Evolutionary conservation across 495 filamentous ascomycete genomes (phyloP).

Genomic region (Talaromyces trachyspermus): DNA sequence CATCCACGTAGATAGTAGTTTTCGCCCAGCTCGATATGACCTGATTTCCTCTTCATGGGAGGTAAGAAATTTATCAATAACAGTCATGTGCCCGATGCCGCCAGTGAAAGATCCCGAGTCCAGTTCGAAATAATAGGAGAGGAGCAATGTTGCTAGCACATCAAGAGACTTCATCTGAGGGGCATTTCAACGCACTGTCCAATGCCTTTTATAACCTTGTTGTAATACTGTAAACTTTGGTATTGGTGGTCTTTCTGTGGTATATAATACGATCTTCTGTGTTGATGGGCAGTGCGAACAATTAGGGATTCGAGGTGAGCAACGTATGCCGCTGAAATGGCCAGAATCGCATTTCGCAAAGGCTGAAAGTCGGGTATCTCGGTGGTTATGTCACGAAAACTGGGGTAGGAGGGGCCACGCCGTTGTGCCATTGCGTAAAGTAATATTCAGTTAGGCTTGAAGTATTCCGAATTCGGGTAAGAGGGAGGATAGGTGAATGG

Average conservation of each 20-base stretch:
- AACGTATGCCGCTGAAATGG: slow-evolving; percentile 1
- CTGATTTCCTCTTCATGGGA: not conserved
- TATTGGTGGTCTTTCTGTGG: slow-evolving; percentile 7
- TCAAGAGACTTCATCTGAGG: not conserved
- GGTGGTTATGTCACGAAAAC: not conserved
- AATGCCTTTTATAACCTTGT: slow-evolving; percentile 2
- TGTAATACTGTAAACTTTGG: slow-evolving; percentile 5
- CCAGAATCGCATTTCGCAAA: not conserved
- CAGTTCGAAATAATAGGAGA: slow-evolving; percentile 5
- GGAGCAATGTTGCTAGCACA: not conserved
- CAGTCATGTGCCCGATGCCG: slow-evolving; percentile 4
- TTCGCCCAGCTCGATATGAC: not conserved
- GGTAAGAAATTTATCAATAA: slow-evolving; percentile 4
- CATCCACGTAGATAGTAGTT: slow-evolving; percentile 3
- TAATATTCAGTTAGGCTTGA: not conserved
- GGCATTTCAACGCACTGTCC: not conserved
- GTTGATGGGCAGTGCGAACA: slow-evolving; percentile 1
- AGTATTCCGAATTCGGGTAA: not conserved
- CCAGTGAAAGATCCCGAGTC: slow-evolving; percentile 3
- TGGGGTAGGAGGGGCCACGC: not conserved
- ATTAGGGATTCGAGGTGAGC: slow-evolving; percentile 2
- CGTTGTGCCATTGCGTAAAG: slow-evolving; percentile 5
- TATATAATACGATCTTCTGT: slow-evolving; percentile 2
- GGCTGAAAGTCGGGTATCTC: slow-evolving; percentile 4
- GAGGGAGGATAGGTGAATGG: not conserved